A percentile compares a stretch with the other conserved stretches of the same genome.
Conservation (phyloP, 1,284 basidiomycete genomes). For the Moesziomyces parantarcticus region DNA sequence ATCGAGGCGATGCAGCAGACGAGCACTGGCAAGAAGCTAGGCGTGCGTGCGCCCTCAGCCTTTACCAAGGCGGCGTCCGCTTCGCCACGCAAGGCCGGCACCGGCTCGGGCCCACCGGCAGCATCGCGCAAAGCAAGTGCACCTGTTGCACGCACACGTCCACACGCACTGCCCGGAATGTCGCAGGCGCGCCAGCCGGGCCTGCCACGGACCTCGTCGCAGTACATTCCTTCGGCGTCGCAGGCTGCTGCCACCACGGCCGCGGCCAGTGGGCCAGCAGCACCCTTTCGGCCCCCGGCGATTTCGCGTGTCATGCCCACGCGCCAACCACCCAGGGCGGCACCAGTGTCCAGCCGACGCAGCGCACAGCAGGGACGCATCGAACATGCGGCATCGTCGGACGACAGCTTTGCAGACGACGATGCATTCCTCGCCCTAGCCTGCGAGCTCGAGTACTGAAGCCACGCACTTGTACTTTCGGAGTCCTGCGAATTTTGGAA, state of each 20-base stretch:
- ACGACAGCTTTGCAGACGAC: constrained; percentile 47
- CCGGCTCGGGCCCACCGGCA: not conserved
- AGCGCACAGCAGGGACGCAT: not conserved
- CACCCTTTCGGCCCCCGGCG: constrained; percentile 40
- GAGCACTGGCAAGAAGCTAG: constrained; percentile 27
- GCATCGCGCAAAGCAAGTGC: constrained; percentile 4
- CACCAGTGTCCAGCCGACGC: not conserved
- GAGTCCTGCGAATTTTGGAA: too few relatives aligned
- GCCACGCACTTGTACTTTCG: too few relatives aligned
- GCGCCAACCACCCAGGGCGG: constrained; percentile 1
- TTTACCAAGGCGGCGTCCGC: constrained; percentile 14
- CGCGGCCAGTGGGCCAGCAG: constrained; percentile 14
- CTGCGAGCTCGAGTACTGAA: constrained; percentile 39
- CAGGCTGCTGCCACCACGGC: not conserved
- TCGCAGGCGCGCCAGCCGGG: constrained; percentile 45
- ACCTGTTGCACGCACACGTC: constrained; percentile 3
- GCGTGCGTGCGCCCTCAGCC: constrained; percentile 28
- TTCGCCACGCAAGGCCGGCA: constrained; percentile 17
- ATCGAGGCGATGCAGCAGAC: constrained; percentile 45
- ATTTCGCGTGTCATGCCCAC: constrained; percentile 2
- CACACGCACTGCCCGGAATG: constrained; percentile 21
- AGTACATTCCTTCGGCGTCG: constrained; percentile 6
- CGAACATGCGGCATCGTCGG: constrained; percentile 18
- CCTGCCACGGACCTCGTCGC: constrained; percentile 31
- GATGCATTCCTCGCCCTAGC: constrained; percentile 39